These are phyloP conservation scores for Aspergillus aculeatus DNA, from an alignment of 2,329 filamentous ascomycete genomes.

Conservation along the genomic window DNA sequence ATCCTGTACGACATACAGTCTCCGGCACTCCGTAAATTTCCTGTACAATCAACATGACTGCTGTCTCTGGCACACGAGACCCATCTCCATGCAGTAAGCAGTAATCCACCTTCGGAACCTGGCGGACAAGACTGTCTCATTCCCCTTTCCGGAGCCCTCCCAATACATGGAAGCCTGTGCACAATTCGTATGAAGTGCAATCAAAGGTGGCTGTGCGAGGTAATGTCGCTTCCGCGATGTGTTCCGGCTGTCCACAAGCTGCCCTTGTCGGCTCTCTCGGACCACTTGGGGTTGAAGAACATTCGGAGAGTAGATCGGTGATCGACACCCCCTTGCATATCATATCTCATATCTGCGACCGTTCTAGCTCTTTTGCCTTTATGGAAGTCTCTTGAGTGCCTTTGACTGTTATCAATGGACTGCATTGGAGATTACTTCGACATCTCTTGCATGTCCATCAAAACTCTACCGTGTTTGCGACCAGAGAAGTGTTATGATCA, in stretches of 20 bases:
- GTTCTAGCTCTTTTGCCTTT: not conserved
- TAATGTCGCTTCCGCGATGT: not conserved
- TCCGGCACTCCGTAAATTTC: not conserved
- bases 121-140: not conserved
- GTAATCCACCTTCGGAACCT: not conserved
- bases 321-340: conserved; percentile 8
- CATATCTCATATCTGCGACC: not conserved
- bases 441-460: not conserved
- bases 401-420: not conserved
- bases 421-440: not conserved
- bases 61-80: conserved; percentile 3
- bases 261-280: not conserved
- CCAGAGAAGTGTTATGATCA: not conserved
- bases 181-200: not conserved
- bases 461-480: not conserved
- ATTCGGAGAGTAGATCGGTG: conserved; percentile 6
- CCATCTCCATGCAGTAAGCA: conserved; percentile 1
- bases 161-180: not conserved
- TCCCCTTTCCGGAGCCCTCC: not conserved
- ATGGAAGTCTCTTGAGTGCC: not conserved
- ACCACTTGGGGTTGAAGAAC: not conserved
- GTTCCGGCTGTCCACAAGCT: not conserved
- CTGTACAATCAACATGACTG: not conserved
- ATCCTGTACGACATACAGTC: conserved; percentile 5
- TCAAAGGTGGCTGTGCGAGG: not conserved